These are phyloP conservation scores for Penicillium soppii DNA, from an alignment of 495 filamentous ascomycete species.

Conservation along the genomic window DNA sequence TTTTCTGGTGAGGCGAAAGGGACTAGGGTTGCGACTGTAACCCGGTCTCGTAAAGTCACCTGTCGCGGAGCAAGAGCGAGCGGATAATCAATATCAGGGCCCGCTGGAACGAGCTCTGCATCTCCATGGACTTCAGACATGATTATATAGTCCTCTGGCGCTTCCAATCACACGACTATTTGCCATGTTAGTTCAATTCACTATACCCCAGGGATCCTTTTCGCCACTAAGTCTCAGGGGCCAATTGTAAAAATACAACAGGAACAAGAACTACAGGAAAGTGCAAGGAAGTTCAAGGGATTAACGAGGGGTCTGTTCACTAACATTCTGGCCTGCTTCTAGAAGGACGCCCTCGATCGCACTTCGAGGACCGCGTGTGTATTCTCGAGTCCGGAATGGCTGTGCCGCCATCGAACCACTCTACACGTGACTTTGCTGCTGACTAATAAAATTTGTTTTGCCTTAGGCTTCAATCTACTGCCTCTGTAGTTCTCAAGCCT, in stretches of 20 bases:
- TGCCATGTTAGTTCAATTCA: conserved; percentile 34
- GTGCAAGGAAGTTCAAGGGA: neutral
- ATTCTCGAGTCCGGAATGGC: conserved; percentile 50
- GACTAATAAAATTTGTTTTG: neutral
- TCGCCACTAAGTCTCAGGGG: neutral
- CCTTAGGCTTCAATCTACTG: neutral
- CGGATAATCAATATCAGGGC: conserved; percentile 58
- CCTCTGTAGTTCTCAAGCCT: neutral
- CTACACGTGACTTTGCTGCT: conserved; percentile 11
- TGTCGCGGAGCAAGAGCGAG: conserved; percentile 70
- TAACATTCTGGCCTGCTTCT: conserved; percentile 34
- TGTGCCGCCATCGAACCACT: conserved; percentile 38
- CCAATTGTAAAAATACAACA: neutral
- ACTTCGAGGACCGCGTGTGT: conserved; percentile 52
- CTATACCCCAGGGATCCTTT: conserved; percentile 1
- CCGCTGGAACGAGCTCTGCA: conserved; percentile 51
- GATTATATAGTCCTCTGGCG: conserved; percentile 20
- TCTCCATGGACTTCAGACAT: conserved; percentile 93
- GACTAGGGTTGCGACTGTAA: conserved; percentile 86
- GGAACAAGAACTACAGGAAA: conserved; percentile 5
- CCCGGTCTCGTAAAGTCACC: conserved; percentile 85
- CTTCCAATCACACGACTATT: conserved; percentile 41
- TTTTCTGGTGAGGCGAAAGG: conserved; percentile 76
- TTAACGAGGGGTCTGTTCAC: conserved; percentile 16
- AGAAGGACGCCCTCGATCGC: conserved; percentile 28